These are phyloP conservation scores for Ascoidea asiatica DNA, from an alignment of 805 yeast species.

Conservation along the genomic window DNA sequence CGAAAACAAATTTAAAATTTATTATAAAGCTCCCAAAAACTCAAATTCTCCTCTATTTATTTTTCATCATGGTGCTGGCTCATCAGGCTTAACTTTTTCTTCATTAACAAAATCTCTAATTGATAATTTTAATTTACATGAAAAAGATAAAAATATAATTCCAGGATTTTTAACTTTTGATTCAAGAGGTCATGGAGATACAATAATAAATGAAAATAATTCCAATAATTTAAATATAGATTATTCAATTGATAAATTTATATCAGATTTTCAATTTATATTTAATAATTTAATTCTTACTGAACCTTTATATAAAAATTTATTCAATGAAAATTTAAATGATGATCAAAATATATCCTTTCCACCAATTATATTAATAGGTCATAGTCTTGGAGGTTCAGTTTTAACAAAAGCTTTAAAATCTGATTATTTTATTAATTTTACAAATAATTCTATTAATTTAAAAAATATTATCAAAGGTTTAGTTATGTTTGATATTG, in stretches of 20 bases:
- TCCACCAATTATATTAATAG: conserved; percentile 46
- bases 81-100: conserved; percentile 71
- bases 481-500: conserved; percentile 73
- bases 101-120: conserved; percentile 25
- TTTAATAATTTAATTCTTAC: conserved; percentile 23
- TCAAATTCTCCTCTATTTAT: conserved; percentile 43
- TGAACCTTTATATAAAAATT: conserved; percentile 7
- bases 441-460: background rate
- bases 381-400: conserved; percentile 92
- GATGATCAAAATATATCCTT: conserved; percentile 1
- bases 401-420: conserved; percentile 45
- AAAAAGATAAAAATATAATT: conserved; percentile 16
- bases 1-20: conserved; percentile 34
- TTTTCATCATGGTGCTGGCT: conserved; percentile 93
- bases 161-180: conserved; percentile 68
- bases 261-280: conserved; percentile 42
- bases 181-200: conserved; percentile 73
- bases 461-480: conserved; percentile 36
- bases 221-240: conserved; percentile 18
- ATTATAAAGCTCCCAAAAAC: conserved; percentile 38
- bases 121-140: conserved; percentile 11
- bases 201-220: conserved; percentile 17
- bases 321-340: conserved; percentile 2
- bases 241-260: conserved; percentile 36
- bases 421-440: conserved; percentile 11